Conservation (phyloP, 768 basidiomycete species). For the Boletus fagicola region DNA sequence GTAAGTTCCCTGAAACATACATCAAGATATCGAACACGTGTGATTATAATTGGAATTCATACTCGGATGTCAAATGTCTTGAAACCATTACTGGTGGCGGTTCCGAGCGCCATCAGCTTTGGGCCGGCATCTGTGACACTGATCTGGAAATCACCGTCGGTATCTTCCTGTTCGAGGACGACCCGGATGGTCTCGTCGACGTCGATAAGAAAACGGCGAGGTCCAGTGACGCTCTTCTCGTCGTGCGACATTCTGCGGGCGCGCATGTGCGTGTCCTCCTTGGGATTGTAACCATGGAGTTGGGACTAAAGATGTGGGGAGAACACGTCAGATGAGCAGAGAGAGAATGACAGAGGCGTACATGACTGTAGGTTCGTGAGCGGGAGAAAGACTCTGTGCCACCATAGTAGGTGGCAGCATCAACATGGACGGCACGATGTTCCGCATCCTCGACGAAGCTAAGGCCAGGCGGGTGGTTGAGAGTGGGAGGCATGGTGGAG, state of each 20-base stretch:
- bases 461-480: slow-evolving; percentile 63
- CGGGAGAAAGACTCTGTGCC: slow-evolving; percentile 76
- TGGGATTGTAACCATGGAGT: slow-evolving; percentile 55
- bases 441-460: slow-evolving; percentile 64
- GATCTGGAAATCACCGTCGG: slow-evolving; percentile 95
- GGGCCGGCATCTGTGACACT: slow-evolving; percentile 95
- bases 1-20: slow-evolving; percentile 77
- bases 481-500: slow-evolving; percentile 56
- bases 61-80: slow-evolving; percentile 96
- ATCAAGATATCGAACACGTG: slow-evolving; percentile 9
- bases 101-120: slow-evolving; percentile 93
- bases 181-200: slow-evolving; percentile 98
- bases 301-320: slow-evolving; percentile 49
- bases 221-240: slow-evolving; percentile 76
- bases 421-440: slow-evolving; percentile 50
- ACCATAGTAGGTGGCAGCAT: slow-evolving; percentile 82
- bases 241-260: slow-evolving; percentile 89
- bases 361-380: slow-evolving; percentile 85
- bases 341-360: slow-evolving; percentile 36
- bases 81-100: slow-evolving; percentile 96
- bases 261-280: slow-evolving; percentile 70
- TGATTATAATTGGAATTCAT: slow-evolving; percentile 24
- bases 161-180: slow-evolving; percentile 96
- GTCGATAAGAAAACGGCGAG: slow-evolving; percentile 91
- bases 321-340: slow-evolving; percentile 18